Conservation (phyloP, 352 stramenopile species). For the Pythium chondricola region DNA sequence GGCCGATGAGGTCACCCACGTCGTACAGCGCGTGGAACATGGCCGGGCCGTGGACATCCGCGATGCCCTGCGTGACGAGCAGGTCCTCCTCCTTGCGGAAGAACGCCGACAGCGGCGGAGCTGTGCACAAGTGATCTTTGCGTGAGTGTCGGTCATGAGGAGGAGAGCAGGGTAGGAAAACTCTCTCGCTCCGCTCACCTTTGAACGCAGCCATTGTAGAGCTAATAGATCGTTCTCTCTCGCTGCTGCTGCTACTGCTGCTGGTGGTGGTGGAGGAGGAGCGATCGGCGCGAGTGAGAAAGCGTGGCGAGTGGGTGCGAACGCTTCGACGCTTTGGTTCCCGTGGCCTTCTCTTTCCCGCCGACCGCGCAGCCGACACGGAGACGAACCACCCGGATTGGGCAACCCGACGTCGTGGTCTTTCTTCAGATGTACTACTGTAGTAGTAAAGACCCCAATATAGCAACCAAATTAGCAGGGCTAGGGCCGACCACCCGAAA, state of each 20-base stretch:
- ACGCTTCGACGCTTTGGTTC: too few species aligned
- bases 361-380: constrained; percentile 7
- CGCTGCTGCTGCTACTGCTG: not conserved
- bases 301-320: too few species aligned
- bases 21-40: constrained; percentile 90
- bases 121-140: constrained; percentile 18
- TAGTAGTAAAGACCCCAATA: constrained; percentile 2
- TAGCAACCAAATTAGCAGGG: constrained; percentile 11
- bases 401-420: too few species aligned
- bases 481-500: constrained; percentile 5
- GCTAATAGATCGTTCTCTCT: too few species aligned
- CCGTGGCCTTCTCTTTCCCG: too few species aligned
- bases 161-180: too few species aligned
- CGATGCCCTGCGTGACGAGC: constrained; percentile 76
- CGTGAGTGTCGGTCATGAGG: not conserved
- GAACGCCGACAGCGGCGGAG: constrained; percentile 79
- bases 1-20: constrained; percentile 78
- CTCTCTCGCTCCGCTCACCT: too few species aligned
- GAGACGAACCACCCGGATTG: constrained; percentile 2
- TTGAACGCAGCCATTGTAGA: constrained; percentile 61
- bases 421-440: too few species aligned
- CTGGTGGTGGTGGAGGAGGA: too few species aligned
- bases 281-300: too few species aligned
- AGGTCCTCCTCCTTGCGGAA: constrained; percentile 85
- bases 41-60: constrained; percentile 68